Evolutionary conservation across 1,284 basidiomycete genomes (phyloP), one percentile per base, ranked within the genome.

Genomic region (Bjerkandera adusta): DNA sequence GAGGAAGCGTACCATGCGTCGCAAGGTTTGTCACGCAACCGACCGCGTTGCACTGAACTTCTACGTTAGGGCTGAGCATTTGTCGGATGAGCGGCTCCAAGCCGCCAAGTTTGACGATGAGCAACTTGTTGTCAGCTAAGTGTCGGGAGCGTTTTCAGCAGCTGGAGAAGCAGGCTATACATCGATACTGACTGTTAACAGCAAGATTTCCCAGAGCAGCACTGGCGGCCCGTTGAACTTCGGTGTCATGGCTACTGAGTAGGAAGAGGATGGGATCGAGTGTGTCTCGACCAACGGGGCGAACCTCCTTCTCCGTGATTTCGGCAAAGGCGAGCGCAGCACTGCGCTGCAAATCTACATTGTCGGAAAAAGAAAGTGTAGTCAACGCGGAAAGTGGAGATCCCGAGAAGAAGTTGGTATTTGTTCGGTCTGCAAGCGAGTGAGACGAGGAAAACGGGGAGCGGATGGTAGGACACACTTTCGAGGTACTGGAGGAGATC

Each of bases 41-140:
- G 29, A 99, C 97, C n/a, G 97, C 97, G 64, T 99, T 99, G 75
- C 97, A 99, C 68, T 99, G 97, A 2, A 99, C 97, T 67, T 99
- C 97, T 33, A 99, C 96, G 64, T 99, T 99, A 4, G 96, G 95
- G 60, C 92, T 95, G 47, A 98, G 83, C 97, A 99, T 99, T 68
- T 99, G 97, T 49, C 95, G 86, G 63, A 99, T 99, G 59, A 99
- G 79, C 44, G 96, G 97, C 66, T 99, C 97, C 34, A 99, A 82
- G 43, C 97, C 97, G 42, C 96, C 96, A 38, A 99, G 82, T 67
- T 96, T 95, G 58, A 99, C 97, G 57, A 99, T 99, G 61, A 98
- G 84, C 53, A 99, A 79, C 70, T 99, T 99, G 81, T 99, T 99
- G 68, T 99, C 97, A 52, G 94, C 94, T 97, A n/a, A n/a, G 64